These are phyloP conservation scores for Stellera chamaejasme DNA, from an alignment of 345 rosid genomes.

Conservation along the genomic window DNA sequence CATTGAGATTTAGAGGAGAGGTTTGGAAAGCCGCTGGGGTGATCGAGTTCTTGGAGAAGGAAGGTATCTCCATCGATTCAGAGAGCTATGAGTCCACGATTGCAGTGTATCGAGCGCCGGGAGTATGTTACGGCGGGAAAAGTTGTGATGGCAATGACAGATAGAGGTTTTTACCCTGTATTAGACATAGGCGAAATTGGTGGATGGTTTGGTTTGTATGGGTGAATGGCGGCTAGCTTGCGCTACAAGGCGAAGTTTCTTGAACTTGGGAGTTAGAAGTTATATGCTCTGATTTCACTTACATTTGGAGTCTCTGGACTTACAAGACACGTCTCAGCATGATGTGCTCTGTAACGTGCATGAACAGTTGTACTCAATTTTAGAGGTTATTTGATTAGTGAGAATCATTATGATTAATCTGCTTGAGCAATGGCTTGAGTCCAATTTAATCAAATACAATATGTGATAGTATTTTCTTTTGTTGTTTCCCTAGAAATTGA, in stretches of 20 bases:
- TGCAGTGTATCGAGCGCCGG: conserved; percentile 58
- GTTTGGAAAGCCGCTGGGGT: conserved; percentile 53
- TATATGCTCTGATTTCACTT: conserved; percentile 20
- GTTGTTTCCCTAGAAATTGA: no score
- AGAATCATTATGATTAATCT: no score
- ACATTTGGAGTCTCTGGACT: not conserved
- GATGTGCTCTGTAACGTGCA: no score
- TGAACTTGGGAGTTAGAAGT: conserved; percentile 54
- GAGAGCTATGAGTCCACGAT: conserved; percentile 49
- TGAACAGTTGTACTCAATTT: no score
- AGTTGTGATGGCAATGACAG: conserved; percentile 59
- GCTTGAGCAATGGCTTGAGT: no score
- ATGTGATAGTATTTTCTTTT: no score
- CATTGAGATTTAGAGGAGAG: conserved; percentile 59
- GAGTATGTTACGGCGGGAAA: conserved; percentile 73
- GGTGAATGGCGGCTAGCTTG: conserved; percentile 63
- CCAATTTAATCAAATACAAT: no score
- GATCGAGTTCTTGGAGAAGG: conserved; percentile 65
- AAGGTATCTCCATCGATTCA: conserved; percentile 46
- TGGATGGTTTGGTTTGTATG: conserved; percentile 44
- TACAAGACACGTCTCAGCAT: not conserved
- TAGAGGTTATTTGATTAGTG: no score
- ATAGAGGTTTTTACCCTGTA: conserved; percentile 74
- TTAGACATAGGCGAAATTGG: conserved; percentile 62
- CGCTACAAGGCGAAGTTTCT: conserved; percentile 62